Conservation (phyloP, 768 basidiomycete species). For the Rhodotorula paludigena region DNA sequence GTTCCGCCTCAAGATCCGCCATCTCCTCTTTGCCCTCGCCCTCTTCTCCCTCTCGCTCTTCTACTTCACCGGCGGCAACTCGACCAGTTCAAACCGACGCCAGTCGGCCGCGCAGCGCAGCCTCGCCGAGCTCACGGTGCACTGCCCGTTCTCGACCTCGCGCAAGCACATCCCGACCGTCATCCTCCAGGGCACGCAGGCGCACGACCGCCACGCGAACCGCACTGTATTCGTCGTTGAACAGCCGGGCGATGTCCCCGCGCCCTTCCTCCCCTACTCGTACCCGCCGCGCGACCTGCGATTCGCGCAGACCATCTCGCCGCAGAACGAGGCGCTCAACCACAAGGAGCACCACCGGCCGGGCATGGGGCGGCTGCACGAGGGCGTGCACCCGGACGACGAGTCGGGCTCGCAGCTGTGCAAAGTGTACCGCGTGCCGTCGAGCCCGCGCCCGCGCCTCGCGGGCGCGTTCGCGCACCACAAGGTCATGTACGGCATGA, state of each 20-base stretch:
- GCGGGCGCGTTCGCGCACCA: conserved; percentile 9
- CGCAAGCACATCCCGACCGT: conserved; percentile 36
- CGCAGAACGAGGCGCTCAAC: too few species aligned
- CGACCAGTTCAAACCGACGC: neutral
- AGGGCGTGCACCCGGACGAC: conserved; percentile 8
- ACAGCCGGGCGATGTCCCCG: neutral
- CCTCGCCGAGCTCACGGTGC: conserved; percentile 3
- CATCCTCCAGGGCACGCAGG: conserved; percentile 15
- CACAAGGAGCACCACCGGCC: neutral
- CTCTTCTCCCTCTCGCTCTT: conserved; percentile 6
- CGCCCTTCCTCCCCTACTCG: conserved; percentile 26
- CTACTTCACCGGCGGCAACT: neutral
- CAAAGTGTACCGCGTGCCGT: conserved; percentile 15
- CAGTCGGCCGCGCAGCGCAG: neutral
- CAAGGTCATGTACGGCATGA: conserved; percentile 40
- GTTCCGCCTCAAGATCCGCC: conserved; percentile 20
- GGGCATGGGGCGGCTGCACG: conserved; percentile 10
- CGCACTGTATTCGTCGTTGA: conserved; percentile 25
- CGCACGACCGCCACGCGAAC: neutral
- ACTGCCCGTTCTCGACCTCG: conserved; percentile 30
- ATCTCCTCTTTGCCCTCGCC: conserved; percentile 18
- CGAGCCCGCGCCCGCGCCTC: conserved; percentile 12
- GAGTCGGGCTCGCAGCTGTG: conserved; percentile 31
- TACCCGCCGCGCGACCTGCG: conserved; percentile 37
- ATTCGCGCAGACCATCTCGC: conserved; percentile 26